Conservation (phyloP, 163 green algal genomes). For the Botryococcus braunii region DNA sequence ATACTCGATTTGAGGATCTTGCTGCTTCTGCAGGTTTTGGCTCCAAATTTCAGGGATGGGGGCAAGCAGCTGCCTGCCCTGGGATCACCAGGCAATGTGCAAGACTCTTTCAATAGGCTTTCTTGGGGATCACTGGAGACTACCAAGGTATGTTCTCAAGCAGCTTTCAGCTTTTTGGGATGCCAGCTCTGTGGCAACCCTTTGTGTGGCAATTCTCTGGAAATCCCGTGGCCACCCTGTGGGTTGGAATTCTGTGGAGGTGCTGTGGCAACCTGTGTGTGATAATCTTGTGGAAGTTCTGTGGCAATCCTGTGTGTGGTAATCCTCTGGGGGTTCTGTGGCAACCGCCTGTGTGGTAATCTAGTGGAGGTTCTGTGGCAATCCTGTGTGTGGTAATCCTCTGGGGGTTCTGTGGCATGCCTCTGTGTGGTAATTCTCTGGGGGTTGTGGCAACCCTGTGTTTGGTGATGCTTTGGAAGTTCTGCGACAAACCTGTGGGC, state of each 20-base stretch:
- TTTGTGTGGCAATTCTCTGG: conserved; percentile 7
- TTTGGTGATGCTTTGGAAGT: no score
- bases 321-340: background rate
- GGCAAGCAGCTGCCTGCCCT: conserved; percentile 32
- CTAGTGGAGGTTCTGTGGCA: no score
- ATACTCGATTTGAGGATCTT: background rate
- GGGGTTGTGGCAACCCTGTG: no score
- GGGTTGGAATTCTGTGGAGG: background rate
- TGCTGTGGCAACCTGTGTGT: background rate
- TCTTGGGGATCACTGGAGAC: conserved; percentile 66
- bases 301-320: background rate
- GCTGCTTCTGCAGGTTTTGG: conserved; percentile 1
- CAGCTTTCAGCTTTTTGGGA: no score
- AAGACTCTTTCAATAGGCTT: conserved; percentile 82
- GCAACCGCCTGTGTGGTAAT: background rate
- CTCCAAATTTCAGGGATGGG: background rate
- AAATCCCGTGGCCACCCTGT: background rate
- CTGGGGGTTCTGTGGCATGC: no score
- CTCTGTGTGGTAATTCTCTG: no score
- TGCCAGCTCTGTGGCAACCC: conserved; percentile 20
- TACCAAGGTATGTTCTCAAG: no score
- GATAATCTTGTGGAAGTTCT: background rate
- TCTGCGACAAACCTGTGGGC: no score
- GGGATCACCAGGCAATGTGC: conserved; percentile 50
- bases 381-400: no score